phyloP scores from a whole-genome alignment of 31 red algal genomes.

The Odonthalia washingtoniensis region DNA sequence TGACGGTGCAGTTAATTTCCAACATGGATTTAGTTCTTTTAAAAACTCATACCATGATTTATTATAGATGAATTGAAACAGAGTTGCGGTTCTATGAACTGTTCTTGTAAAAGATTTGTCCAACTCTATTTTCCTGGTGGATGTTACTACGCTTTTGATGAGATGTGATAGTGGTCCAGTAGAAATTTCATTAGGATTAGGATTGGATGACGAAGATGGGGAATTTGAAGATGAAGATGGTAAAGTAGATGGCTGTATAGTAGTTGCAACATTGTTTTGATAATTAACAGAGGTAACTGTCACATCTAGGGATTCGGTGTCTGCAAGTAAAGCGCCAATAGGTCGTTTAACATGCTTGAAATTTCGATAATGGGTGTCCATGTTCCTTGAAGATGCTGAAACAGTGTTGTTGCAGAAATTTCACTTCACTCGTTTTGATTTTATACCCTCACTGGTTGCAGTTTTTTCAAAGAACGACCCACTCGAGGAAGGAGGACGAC shows the following conservation, averaged over 20 bases:
- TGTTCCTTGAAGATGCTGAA: constrained; percentile 40
- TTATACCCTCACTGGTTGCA: no score
- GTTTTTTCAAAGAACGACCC: no score
- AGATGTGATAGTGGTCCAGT: not conserved
- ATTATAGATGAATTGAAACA: constrained; percentile 14
- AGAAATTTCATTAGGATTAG: not conserved
- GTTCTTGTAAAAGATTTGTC: constrained; percentile 34
- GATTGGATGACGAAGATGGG: no score
- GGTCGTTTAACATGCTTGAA: constrained; percentile 21
- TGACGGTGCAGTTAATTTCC: constrained; percentile 14
- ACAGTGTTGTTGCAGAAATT: constrained; percentile 28
- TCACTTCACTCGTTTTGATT: constrained; percentile 39
- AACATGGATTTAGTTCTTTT: not conserved
- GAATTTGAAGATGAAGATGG: no score
- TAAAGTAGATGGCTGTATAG: not conserved
- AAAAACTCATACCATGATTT: constrained; percentile 29
- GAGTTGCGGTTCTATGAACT: constrained; percentile 18
- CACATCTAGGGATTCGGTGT: not conserved
- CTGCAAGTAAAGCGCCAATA: constrained; percentile 22
- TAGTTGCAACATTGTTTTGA: not conserved
- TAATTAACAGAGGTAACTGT: not conserved
- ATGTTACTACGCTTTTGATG: not conserved
- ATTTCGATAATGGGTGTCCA: constrained; percentile 37
- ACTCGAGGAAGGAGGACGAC: no score
- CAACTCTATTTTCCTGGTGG: not conserved